These are phyloP conservation scores for Leptographium flavum DNA, from an alignment of 2,329 filamentous ascomycete species.

Conservation along the genomic window DNA sequence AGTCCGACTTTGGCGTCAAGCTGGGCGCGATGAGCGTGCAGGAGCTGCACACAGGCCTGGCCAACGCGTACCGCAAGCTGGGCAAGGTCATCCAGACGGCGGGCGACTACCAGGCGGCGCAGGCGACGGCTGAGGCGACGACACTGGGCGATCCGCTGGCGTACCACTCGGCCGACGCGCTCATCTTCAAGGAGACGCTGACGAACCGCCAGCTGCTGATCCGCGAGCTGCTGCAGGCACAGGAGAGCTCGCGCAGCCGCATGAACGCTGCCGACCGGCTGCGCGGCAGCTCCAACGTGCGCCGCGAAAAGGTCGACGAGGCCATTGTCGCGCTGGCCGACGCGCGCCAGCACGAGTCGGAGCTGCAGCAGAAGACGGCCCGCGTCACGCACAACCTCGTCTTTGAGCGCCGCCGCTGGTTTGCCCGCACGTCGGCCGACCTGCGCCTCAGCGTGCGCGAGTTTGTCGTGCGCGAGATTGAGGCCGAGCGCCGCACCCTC, in stretches of 20 bases:
- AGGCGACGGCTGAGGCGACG: constrained; percentile 91
- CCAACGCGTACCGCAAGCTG: constrained; percentile 85
- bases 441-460: constrained; percentile 74
- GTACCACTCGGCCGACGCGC: constrained; percentile 89
- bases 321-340: constrained; percentile 86
- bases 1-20: constrained; percentile 88
- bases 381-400: constrained; percentile 82
- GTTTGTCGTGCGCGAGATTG: constrained; percentile 87
- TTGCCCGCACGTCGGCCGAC: constrained; percentile 71
- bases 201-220: constrained; percentile 96
- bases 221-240: constrained; percentile 82
- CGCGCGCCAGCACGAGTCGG: constrained; percentile 65
- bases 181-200: constrained; percentile 95
- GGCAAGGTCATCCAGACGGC: constrained; percentile 87
- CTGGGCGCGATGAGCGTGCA: constrained; percentile 75
- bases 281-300: constrained; percentile 73
- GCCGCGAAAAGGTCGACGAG: constrained; percentile 92
- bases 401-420: constrained; percentile 82
- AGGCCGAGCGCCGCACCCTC: constrained; percentile 82
- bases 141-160: constrained; percentile 87
- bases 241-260: constrained; percentile 70
- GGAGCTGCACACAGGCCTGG: constrained; percentile 77
- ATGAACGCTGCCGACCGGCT: constrained; percentile 77
- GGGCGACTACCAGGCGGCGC: constrained; percentile 89
- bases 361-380: constrained; percentile 72